Percentiles rank a stretch among this genome's conserved stretches.
Conservation (phyloP, 192 early-diverging fungal species). For the Cetraspora pellucida region DNA sequence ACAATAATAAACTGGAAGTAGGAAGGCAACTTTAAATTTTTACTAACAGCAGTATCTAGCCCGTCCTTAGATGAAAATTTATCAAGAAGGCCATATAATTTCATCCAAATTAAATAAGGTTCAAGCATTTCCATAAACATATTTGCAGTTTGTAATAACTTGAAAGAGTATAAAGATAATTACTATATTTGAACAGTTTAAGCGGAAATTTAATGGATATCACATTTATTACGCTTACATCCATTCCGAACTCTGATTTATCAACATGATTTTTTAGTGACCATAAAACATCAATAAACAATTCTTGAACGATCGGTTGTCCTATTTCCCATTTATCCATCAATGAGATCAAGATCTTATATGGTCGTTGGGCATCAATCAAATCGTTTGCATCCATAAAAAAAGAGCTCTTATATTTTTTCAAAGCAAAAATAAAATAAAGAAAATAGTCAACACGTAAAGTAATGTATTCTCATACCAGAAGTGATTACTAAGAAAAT, state of each 20-base stretch:
- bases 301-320: constrained; percentile 67
- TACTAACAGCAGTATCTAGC: constrained; percentile 35
- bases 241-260: constrained; percentile 42
- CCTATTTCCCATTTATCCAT: constrained; percentile 86
- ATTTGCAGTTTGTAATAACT: constrained; percentile 79
- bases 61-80: constrained; percentile 42
- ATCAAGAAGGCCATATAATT: constrained; percentile 59
- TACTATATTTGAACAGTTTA: background rate
- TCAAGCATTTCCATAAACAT: constrained; percentile 93
- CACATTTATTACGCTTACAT: constrained; percentile 35
- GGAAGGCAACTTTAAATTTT: background rate
- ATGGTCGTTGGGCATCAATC: constrained; percentile 61
- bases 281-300: constrained; percentile 72
- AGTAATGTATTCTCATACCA: no score
- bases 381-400: constrained; percentile 42
- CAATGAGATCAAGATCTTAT: constrained; percentile 83
- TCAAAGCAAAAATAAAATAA: background rate
- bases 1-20: background rate
- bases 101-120: constrained; percentile 81
- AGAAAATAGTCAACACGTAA: no score
- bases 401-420: constrained; percentile 35
- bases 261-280: constrained; percentile 64
- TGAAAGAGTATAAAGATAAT: background rate
- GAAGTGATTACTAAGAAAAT: background rate
- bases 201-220: background rate